Base-by-base conservation (phyloP, 495 filamentous ascomycete genomes). In the Neurospora sp. region DNA sequence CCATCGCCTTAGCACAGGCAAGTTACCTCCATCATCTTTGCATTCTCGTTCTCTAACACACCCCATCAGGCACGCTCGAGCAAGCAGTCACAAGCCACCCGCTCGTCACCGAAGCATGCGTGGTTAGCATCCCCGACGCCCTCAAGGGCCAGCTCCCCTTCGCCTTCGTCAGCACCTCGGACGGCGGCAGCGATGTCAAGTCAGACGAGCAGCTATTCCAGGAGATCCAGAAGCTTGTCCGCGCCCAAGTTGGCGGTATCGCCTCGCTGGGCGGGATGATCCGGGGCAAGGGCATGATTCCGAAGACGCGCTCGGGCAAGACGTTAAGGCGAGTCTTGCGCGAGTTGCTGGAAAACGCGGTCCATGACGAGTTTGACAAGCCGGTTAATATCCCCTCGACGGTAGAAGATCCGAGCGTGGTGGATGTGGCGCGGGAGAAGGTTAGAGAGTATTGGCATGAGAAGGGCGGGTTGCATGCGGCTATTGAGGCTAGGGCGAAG, bases 111-210 rank as follows among this genome's bases (percentile, higher is more conserved):
- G 94, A 98, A 84, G 91, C 90, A 40, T 93, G 91, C 75, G 92
- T 97, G 0, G 89, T 98, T 18, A 90, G 91, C 31, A 91, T 97
- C 70, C 95, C 95, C 0, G 94, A 97, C 76, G 75, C 87, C 0
- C 83, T 97, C 8, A 98, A 98, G 80, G 94, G 94, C 61, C 92
- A 95, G 76, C 87, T 97, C 7, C 94, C 94, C 1, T 97, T 98
- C 76, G 94, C 94, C 12, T 96, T 98, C 76, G 84, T 97, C 71
- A 89, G 90, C 76, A 86, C 88, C 1, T 42, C 71, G 1, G 53
- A 35, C 22, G 27, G 27, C 12, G 2, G 3, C 53, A 20, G 10
- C 22, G 41, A 82, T 0, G 82, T 82, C 37, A 78, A 86, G 3
- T 82, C 86, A 0, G 81, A 88, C 31, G 82, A 83, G 1, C 73